Conservation (phyloP, 768 basidiomycete species). For the Mycena amicta region DNA sequence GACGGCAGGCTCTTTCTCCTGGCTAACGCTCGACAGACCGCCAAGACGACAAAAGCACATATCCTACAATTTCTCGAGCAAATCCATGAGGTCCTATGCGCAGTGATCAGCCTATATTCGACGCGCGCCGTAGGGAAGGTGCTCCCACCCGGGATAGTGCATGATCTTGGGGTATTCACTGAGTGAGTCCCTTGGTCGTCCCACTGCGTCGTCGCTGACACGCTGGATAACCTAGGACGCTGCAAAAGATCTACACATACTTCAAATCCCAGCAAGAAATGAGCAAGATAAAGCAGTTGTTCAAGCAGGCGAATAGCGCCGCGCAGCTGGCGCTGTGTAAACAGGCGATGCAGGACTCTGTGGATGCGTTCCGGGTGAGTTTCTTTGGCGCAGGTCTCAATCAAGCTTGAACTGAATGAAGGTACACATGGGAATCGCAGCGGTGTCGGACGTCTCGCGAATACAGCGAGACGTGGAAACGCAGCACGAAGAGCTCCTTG, state of each 20-base stretch:
- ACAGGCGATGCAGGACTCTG: too few relatives aligned
- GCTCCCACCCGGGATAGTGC: background rate
- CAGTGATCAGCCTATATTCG: background rate
- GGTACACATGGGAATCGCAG: too few relatives aligned
- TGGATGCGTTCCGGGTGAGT: too few relatives aligned
- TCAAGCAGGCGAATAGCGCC: background rate
- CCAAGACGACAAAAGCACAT: background rate
- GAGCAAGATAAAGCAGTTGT: background rate
- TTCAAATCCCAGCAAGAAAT: background rate
- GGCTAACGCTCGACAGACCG: background rate
- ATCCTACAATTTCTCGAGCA: background rate
- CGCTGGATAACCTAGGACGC: background rate
- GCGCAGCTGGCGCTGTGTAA: too few relatives aligned
- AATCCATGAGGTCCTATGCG: background rate
- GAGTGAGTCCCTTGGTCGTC: too few relatives aligned
- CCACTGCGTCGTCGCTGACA: too few relatives aligned
- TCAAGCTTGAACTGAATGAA: too few relatives aligned
- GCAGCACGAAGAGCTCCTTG: background rate
- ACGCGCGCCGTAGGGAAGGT: background rate
- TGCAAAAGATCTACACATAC: background rate
- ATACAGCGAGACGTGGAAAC: too few relatives aligned
- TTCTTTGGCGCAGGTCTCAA: too few relatives aligned
- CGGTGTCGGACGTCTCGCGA: too few relatives aligned
- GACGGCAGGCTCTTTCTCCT: background rate
- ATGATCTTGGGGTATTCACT: background rate